Conservation (phyloP, 2,329 filamentous ascomycete genomes). For the Scedosporium apiospermum region DNA sequence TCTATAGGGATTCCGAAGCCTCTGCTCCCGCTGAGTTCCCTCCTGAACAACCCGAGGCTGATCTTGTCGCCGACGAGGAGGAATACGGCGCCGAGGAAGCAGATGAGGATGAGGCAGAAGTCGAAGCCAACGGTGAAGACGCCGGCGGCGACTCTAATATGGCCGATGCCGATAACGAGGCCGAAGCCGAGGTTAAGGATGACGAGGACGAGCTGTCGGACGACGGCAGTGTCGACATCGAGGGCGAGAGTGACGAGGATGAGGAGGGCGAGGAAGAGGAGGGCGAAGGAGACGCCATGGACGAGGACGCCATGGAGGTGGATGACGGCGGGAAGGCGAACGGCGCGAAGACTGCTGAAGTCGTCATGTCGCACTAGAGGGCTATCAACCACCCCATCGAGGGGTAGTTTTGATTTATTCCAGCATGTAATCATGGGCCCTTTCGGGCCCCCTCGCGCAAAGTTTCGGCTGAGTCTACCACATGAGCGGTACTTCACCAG, state of each 20-base stretch:
- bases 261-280: conserved; percentile 55
- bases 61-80: conserved; percentile 74
- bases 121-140: conserved; percentile 37
- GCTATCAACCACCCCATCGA: not conserved
- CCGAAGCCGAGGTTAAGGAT: conserved; percentile 35
- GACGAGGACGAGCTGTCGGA: conserved; percentile 59
- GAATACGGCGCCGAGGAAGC: conserved; percentile 87
- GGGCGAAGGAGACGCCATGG: conserved; percentile 36
- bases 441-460: not conserved
- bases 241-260: conserved; percentile 65
- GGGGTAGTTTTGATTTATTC: not conserved
- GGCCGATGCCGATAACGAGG: conserved; percentile 56
- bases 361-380: conserved; percentile 6
- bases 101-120: conserved; percentile 58
- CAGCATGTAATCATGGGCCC: not conserved
- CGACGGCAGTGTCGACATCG: conserved; percentile 69
- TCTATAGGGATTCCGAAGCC: conserved; percentile 83
- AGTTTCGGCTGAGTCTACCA: no score
- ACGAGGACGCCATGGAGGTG: conserved; percentile 31
- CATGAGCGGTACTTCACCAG: not conserved
- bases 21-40: conserved; percentile 93
- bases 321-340: conserved; percentile 1
- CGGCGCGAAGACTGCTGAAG: conserved; percentile 1
- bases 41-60: conserved; percentile 94
- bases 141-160: conserved; percentile 63